Evolutionary conservation across 2,329 filamentous ascomycete genomes (phyloP).

Genomic region (Aspergillus oerlinghausenensis): DNA sequence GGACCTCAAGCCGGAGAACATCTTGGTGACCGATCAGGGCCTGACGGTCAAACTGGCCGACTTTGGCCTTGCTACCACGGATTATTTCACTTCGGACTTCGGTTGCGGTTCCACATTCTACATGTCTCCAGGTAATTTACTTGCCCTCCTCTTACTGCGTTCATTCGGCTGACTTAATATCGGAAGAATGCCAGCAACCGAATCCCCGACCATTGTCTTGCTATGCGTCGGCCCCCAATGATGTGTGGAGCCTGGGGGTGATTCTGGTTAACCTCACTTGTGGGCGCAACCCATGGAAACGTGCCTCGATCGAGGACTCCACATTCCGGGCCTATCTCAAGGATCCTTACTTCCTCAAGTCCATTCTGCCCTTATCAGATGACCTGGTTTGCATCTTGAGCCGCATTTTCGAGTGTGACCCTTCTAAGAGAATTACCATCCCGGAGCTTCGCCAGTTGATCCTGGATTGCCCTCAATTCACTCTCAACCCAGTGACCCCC

Average conservation of each 20-base stretch:
- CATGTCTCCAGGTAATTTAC: slow-evolving; percentile 89
- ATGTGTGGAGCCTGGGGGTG: slow-evolving; percentile 97
- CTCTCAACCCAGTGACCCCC: slow-evolving; percentile 38
- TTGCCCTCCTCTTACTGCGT: slow-evolving; percentile 1
- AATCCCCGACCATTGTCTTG: slow-evolving; percentile 65
- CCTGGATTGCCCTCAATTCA: slow-evolving; percentile 70
- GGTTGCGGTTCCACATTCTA: slow-evolving; percentile 98
- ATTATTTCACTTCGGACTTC: slow-evolving; percentile 82
- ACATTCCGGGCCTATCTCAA: slow-evolving; percentile 89
- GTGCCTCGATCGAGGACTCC: slow-evolving; percentile 86
- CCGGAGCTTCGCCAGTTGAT: slow-evolving; percentile 74
- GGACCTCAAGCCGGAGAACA: slow-evolving; percentile 97
- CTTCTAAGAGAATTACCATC: slow-evolving; percentile 75
- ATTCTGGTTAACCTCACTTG: slow-evolving; percentile 97
- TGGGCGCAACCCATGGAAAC: slow-evolving; percentile 98
- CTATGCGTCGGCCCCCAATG: slow-evolving; percentile 91
- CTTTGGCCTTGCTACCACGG: slow-evolving; percentile 89
- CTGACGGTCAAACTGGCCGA: slow-evolving; percentile 93
- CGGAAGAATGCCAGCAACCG: slow-evolving; percentile 82
- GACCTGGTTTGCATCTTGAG: slow-evolving; percentile 85
- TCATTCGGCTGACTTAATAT: slow-evolving; percentile 5
- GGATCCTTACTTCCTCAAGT: slow-evolving; percentile 81
- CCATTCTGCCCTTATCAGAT: slow-evolving; percentile 84
- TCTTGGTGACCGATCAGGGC: slow-evolving; percentile 83
- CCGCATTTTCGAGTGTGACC: slow-evolving; percentile 82